phyloP scores from a whole-genome alignment of 352 stramenopile species.

The Pythium aquatile region DNA sequence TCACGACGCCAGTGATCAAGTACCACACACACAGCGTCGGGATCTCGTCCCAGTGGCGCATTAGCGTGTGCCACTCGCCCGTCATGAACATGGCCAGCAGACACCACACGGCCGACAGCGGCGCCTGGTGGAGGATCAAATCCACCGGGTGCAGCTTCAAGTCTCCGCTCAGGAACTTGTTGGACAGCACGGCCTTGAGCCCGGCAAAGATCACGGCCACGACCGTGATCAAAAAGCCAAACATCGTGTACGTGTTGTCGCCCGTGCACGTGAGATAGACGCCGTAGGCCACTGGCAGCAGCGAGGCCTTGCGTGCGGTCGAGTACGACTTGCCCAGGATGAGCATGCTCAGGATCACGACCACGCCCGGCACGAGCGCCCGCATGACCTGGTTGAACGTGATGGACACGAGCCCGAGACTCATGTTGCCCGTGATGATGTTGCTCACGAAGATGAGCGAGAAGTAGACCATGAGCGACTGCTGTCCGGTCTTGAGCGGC shows the following conservation, averaged over 20 bases:
- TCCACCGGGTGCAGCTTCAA: slow-evolving; percentile 93
- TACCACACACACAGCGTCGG: slow-evolving; percentile 65
- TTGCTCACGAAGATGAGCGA: slow-evolving; percentile 94
- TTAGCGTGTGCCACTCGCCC: slow-evolving; percentile 65
- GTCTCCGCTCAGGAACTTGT: slow-evolving; percentile 92
- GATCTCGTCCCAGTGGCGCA: slow-evolving; percentile 62
- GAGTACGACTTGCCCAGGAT: slow-evolving; percentile 81
- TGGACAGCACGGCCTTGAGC: slow-evolving; percentile 91
- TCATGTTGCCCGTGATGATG: slow-evolving; percentile 95
- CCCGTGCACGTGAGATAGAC: slow-evolving; percentile 83
- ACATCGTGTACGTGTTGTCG: slow-evolving; percentile 87
- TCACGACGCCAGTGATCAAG: slow-evolving; percentile 86
- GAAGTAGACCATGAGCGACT: slow-evolving; percentile 85
- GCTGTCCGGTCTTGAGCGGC: slow-evolving; percentile 53
- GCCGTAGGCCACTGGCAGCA: slow-evolving; percentile 69
- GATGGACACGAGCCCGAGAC: slow-evolving; percentile 90
- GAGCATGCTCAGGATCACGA: slow-evolving; percentile 78
- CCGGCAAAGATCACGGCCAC: slow-evolving; percentile 89
- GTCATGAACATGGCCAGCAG: slow-evolving; percentile 78
- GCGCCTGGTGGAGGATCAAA: slow-evolving; percentile 91
- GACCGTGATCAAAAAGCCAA: slow-evolving; percentile 89
- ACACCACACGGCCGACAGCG: slow-evolving; percentile 90
- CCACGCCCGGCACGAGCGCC: slow-evolving; percentile 76
- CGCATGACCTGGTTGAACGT: slow-evolving; percentile 96
- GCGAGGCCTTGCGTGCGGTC: slow-evolving; percentile 69